A percentile compares a stretch with the other conserved stretches of the same genome.
phyloP scores from a whole-genome alignment of 768 basidiomycete species.

The Termitomyces titanicus region DNA sequence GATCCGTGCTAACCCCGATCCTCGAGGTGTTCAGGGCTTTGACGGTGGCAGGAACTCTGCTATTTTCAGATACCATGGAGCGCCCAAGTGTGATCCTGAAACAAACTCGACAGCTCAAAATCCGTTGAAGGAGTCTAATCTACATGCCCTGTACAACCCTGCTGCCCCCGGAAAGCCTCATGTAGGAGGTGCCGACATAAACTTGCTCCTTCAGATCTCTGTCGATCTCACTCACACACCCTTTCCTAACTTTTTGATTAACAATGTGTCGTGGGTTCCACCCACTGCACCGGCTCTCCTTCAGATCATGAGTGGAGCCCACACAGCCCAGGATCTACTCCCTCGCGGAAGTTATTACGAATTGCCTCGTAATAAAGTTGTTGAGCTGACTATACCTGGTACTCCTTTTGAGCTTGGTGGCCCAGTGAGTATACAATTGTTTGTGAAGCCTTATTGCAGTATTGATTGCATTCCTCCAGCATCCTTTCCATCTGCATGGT shows the following conservation, averaged over 20 bases:
- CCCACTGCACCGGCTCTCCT: slow-evolving; percentile 40
- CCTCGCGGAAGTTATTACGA: slow-evolving; percentile 37
- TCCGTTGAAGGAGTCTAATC: slow-evolving; percentile 11
- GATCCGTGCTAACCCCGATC: slow-evolving; percentile 33
- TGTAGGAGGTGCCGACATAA: slow-evolving; percentile 40
- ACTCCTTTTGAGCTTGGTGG: slow-evolving; percentile 22
- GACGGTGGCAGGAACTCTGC: slow-evolving; percentile 41
- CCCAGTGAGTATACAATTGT: slow-evolving; percentile 21
- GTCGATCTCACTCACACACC: slow-evolving; percentile 12
- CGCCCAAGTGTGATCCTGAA: slow-evolving; percentile 39
- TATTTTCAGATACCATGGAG: slow-evolving; percentile 50
- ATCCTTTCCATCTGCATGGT: slow-evolving; percentile 14
- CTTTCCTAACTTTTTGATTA: slow-evolving; percentile 25
- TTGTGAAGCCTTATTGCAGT: no score
- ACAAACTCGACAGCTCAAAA: slow-evolving; percentile 20
- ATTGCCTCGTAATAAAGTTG: slow-evolving; percentile 39
- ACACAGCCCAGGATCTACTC: slow-evolving; percentile 35
- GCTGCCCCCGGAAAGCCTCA: slow-evolving; percentile 27
- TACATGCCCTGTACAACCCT: slow-evolving; percentile 29
- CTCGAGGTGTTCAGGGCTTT: slow-evolving; percentile 22
- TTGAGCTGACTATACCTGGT: slow-evolving; percentile 44
- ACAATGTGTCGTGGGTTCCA: slow-evolving; percentile 26
- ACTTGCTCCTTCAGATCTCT: slow-evolving; percentile 29
- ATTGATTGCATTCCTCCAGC: background rate
- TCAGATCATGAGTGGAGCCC: slow-evolving; percentile 45